A percentile compares a stretch with the other conserved stretches of the same genome.
Evolutionary conservation across 768 basidiomycete genomes (phyloP).

Genomic region (Rhodocollybia butyracea): DNA sequence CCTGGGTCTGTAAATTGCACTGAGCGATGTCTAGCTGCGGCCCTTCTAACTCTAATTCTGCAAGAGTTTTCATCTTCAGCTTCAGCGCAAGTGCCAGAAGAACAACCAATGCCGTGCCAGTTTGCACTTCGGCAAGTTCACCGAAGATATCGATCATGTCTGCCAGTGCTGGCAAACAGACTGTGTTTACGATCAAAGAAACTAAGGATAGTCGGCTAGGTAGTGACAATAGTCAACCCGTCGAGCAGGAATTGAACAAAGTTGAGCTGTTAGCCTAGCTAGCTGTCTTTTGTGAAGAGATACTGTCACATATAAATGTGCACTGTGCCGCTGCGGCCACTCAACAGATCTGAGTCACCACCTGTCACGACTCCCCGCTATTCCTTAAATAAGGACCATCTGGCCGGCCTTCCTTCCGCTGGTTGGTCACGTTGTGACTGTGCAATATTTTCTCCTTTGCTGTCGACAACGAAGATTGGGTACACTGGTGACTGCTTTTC

Average conservation of each 20-base stretch:
- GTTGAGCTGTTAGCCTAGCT: too few species aligned
- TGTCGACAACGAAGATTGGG: too few species aligned
- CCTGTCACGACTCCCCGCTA: too few species aligned
- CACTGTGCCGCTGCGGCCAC: conserved; percentile 43
- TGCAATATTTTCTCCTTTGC: too few species aligned
- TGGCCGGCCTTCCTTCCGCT: too few species aligned
- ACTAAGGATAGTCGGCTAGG: conserved; percentile 40
- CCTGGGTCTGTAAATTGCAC: conserved; percentile 40
- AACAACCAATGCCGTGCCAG: conserved; percentile 54
- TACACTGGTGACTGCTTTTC: too few species aligned
- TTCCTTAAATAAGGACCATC: too few species aligned
- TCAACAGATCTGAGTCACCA: conserved; percentile 47
- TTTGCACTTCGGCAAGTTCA: conserved; percentile 59
- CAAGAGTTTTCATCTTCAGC: conserved; percentile 48
- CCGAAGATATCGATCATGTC: conserved; percentile 56
- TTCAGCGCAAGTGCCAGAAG: conserved; percentile 60
- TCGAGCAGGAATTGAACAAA: too few species aligned
- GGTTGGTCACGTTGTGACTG: too few species aligned
- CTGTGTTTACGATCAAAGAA: conserved; percentile 37
- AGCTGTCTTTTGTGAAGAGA: too few species aligned
- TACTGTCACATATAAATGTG: too few species aligned
- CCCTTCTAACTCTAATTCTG: conserved; percentile 38
- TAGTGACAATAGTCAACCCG: conserved; percentile 34
- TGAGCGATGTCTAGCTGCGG: conserved; percentile 43
- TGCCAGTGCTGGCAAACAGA: conserved; percentile 45